Conservation (phyloP, 2,329 filamentous ascomycete species). For the Colletotrichum kahawae region DNA sequence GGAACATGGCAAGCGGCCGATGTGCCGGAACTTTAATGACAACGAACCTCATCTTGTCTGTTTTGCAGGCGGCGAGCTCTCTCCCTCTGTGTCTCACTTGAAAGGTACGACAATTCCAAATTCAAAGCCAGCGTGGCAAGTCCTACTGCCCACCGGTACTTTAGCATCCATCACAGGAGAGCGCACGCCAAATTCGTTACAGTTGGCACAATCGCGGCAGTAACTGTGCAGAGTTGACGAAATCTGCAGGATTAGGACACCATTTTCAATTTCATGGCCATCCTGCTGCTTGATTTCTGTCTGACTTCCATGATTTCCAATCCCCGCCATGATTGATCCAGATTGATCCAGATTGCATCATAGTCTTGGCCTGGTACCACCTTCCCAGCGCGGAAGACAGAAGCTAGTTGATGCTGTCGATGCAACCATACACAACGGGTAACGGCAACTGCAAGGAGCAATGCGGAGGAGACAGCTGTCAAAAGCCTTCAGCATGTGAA, state of each 20-base stretch:
- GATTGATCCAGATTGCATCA: not conserved
- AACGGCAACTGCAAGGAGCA: not conserved
- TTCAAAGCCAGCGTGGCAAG: not conserved
- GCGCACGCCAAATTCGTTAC: not conserved
- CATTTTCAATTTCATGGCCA: not conserved
- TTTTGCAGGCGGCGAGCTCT: not conserved
- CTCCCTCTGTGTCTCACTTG: not conserved
- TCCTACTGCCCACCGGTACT: not conserved
- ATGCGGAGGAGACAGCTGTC: not conserved
- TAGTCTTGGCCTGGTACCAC: not conserved
- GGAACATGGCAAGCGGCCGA: not conserved
- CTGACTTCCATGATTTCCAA: not conserved
- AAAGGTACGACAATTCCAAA: not conserved
- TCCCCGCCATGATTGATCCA: not conserved
- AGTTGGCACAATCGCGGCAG: not conserved
- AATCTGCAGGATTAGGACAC: not conserved
- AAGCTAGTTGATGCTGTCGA: not conserved
- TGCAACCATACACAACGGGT: not conserved
- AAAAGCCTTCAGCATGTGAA: not conserved
- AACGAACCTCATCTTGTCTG: not conserved
- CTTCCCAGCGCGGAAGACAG: not conserved
- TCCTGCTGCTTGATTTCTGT: no score
- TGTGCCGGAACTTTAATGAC: not conserved
- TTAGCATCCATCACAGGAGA: not conserved
- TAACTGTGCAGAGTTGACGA: not conserved